Conservation (phyloP, 164 flowering plant species). For the Magnolia kwangsiensis region DNA sequence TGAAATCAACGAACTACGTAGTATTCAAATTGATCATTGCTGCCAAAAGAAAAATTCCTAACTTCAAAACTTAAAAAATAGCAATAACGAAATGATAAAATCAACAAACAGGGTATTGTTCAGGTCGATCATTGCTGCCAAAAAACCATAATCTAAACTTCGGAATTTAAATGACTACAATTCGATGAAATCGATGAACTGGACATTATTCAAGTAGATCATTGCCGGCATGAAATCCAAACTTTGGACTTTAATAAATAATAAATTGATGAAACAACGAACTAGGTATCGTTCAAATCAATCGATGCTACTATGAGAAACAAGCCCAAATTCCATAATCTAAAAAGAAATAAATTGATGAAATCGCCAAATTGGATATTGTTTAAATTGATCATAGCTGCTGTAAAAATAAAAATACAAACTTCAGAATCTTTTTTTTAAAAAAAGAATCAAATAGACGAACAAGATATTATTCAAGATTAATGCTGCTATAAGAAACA, state of each 20-base stretch:
- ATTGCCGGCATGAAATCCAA: background rate
- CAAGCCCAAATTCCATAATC: no score
- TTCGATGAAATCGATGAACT: background rate
- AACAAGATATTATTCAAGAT: background rate
- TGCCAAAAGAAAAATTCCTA: no score
- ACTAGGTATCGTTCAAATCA: background rate
- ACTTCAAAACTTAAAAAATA: background rate
- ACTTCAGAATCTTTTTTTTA: background rate
- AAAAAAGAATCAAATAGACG: background rate
- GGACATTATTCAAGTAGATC: no score
- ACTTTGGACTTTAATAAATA: background rate
- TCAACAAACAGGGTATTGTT: conserved; percentile 2
- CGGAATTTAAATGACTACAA: background rate
- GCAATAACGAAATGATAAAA: background rate
- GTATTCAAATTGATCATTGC: background rate
- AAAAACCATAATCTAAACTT: background rate
- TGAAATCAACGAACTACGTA: background rate
- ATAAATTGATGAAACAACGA: background rate
- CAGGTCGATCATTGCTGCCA: background rate
- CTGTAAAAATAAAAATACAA: background rate
- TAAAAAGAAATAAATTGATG: background rate
- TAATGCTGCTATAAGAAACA: background rate
- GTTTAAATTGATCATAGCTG: background rate
- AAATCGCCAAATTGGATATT: conserved; percentile 1
- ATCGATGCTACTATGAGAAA: background rate